Evolutionary conservation across 2,329 filamentous ascomycete genomes (phyloP).

Genomic region (Fusarium sp.): DNA sequence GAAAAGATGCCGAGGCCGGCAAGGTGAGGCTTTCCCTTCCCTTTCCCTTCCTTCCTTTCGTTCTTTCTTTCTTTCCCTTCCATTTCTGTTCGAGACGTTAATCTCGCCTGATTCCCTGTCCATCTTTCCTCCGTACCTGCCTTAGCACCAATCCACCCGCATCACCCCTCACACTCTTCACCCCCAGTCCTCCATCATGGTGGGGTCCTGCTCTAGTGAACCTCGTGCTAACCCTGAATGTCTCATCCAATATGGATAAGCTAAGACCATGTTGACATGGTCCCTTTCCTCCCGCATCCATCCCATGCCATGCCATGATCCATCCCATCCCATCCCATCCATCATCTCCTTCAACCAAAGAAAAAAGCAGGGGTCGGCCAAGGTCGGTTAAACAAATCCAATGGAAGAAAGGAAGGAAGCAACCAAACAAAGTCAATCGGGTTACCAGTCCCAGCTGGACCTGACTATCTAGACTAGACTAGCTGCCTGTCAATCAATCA

Average conservation of each 20-base stretch:
- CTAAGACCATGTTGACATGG: constrained; percentile 29
- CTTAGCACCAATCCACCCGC: constrained; percentile 39
- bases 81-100: constrained; percentile 39
- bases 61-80: constrained; percentile 5
- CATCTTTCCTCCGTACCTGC: constrained; percentile 40
- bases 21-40: neutral
- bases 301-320: constrained; percentile 34
- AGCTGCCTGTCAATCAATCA: neutral
- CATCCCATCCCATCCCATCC: constrained; percentile 8
- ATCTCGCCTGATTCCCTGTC: constrained; percentile 40
- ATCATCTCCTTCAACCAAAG: neutral
- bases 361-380: constrained; percentile 22
- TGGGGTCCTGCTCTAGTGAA: constrained; percentile 30
- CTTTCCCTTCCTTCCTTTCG: neutral
- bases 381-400: constrained; percentile 39
- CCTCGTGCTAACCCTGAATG: constrained; percentile 43
- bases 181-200: constrained; percentile 22
- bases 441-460: neutral
- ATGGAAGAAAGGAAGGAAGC: constrained; percentile 21
- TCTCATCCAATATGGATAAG: constrained; percentile 23
- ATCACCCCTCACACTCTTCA: constrained; percentile 11
- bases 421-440: constrained; percentile 18
- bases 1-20: neutral
- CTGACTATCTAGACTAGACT: neutral
- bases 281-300: constrained; percentile 44